Evolutionary conservation across 192 early-diverging fungal genomes (phyloP).

Genomic region (Coemansia sp.): DNA sequence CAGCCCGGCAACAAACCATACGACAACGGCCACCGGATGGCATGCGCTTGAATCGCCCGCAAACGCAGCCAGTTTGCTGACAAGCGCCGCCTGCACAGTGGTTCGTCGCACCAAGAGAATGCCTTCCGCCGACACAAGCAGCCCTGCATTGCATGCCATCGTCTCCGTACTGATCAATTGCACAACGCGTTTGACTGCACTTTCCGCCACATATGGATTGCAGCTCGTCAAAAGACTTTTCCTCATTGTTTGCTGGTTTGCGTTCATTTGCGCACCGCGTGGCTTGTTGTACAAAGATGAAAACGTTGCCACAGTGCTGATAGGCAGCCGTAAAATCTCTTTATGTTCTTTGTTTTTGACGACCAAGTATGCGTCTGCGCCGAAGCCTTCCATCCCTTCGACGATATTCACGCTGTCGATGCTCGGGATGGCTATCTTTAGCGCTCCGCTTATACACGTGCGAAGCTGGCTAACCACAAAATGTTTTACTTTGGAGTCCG

Average conservation of each 20-base stretch:
- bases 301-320: slow-evolving; percentile 3
- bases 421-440: not conserved
- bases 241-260: not conserved
- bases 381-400: slow-evolving; percentile 15
- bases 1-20: slow-evolving; percentile 14
- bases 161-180: slow-evolving; percentile 22
- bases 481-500: not conserved
- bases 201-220: not conserved
- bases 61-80: slow-evolving; percentile 12
- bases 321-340: slow-evolving; percentile 6
- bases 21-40: slow-evolving; percentile 11
- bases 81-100: slow-evolving; percentile 3
- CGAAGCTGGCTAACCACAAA: slow-evolving; percentile 15
- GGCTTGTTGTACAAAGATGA: not conserved
- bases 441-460: slow-evolving; percentile 4
- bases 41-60: not conserved
- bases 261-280: not conserved
- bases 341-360: not conserved
- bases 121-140: slow-evolving; percentile 4
- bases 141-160: slow-evolving; percentile 10
- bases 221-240: not conserved
- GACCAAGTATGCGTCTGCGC: slow-evolving; percentile 20
- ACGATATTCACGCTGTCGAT: slow-evolving; percentile 1
- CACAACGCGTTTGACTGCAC: slow-evolving; percentile 10
- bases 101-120: slow-evolving; percentile 15